Evolutionary conservation across 75 land plant species (phyloP), one percentile per base, ranked within the genome.

Genomic region (Selaginella moellendorffii): DNA sequence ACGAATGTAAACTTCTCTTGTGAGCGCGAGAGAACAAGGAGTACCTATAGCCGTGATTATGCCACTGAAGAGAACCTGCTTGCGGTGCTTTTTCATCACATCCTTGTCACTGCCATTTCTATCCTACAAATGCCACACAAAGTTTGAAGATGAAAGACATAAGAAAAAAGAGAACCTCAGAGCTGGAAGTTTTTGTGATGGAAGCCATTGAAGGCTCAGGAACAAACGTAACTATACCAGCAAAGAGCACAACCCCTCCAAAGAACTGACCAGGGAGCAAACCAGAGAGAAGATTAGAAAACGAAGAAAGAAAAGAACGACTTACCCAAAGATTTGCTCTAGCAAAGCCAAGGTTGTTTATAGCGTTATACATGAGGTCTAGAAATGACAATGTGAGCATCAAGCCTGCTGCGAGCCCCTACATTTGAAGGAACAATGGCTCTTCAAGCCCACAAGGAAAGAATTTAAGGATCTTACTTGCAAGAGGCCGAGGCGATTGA

Each of bases 371-470:
- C 62, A 85, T 87, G 71, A 91, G 83, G 69, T 91, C 97, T 17
- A 87, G 64, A 61, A 91, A 91, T 12, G 97, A 91, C 68, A 91
- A 82, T 76, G 85, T 76, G 66, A 91, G 72, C 97, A 91, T 91
- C 10, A 91, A 78, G 2, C 97, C 97, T 27, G 95, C 93, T 27
- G 97, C 97, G 74, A 91, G 83, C 18, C 97, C 97, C 93, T 91
- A 69, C 53, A 75, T 53, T 5, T 36, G 14, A 36, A 36, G 46
- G 46, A 36, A 36, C 14, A 36, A 36, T 5, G 46, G 14, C 46
- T 5, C 46, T 36, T 36, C 46, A n/a, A n/a, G n/a, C n/a, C n/a
- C n/a, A n/a, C n/a, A n/a, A n/a, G n/a, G n/a, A n/a, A n/a, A n/a
- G n/a, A n/a, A n/a, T n/a, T n/a, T n/a, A n/a, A n/a, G n/a, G n/a